Base-by-base conservation (phyloP, 2,329 filamentous ascomycete genomes). In the Graphilbum ipis-grandicollis region DNA sequence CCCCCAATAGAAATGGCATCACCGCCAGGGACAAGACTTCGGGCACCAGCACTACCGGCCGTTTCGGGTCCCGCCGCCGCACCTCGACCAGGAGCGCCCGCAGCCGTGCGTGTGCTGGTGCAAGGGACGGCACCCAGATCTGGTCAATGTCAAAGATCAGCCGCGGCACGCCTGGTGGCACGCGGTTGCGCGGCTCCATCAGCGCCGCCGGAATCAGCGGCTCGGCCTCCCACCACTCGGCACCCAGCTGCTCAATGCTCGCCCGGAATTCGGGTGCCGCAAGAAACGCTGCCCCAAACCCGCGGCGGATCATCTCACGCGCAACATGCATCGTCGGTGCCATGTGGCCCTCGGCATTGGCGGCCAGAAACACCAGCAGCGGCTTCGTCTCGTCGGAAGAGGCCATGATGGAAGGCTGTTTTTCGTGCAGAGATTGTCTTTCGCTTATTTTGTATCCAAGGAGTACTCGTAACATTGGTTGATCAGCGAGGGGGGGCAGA, bases 1-100 rank as follows among this genome's bases (percentile, higher is more conserved):
- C 41, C 13, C 41, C 41, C 17, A 32, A 17, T 6, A 31, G 15
- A 31, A 42, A 33, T 17, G 40, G 40, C 10, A 37, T 6, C 18
- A 33, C 21, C 13, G 23, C 40, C 26, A 35, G 14, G 14, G 31
- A 37, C 15, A 33, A 14, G 18, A 33, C 32, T 22, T 42, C 40
- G 29, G 25, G 26, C 15, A 42, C 23, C 29, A 39, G 15, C 7
- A 42, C 25, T 22, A 42, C 33, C 14, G 33, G 13, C 8, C 38
- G 29, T 14, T 12, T 15, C 14, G 40, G 38, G 1, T 31, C 19
- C 2, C 25, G 9, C 18, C 10, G 3, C 19, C 33, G 33, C 31
- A 37, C 15, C 19, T 14, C 28, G 17, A 38, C 37, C 9, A 42
- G 31, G 10, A 28, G 23, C 5, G 15, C 9, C 19, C 25, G 15